Percentiles rank a stretch among this genome's conserved stretches.
Evolutionary conservation across 2,329 filamentous ascomycete species (phyloP).

Genomic region (Fusarium sp.): DNA sequence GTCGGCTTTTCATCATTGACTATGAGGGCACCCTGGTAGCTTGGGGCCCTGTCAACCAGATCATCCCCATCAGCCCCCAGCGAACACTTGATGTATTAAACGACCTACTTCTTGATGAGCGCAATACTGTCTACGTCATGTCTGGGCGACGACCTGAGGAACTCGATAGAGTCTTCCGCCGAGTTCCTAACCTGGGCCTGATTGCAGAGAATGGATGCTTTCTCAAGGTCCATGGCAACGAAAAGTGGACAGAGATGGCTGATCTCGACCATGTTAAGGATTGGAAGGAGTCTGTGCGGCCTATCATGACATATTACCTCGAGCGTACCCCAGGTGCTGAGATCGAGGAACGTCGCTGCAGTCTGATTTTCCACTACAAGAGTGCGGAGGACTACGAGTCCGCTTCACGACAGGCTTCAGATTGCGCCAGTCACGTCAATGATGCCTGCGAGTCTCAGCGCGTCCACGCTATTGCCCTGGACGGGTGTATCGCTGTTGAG

Average conservation of each 20-base stretch:
- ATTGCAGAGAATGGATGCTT: constrained; percentile 97
- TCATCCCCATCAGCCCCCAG: constrained; percentile 84
- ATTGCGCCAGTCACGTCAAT: constrained; percentile 95
- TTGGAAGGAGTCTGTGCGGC: constrained; percentile 86
- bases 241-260: constrained; percentile 80
- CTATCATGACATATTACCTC: constrained; percentile 87
- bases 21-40: constrained; percentile 93
- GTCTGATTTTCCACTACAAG: constrained; percentile 89
- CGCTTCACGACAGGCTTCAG: constrained; percentile 81
- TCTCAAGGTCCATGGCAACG: constrained; percentile 73
- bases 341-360: constrained; percentile 91
- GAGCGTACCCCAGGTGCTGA: constrained; percentile 88
- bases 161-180: constrained; percentile 83
- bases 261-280: constrained; percentile 72
- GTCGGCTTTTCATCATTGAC: constrained; percentile 87
- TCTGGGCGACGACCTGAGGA: constrained; percentile 87
- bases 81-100: constrained; percentile 84
- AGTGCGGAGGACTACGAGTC: constrained; percentile 78
- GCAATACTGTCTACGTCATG: constrained; percentile 93
- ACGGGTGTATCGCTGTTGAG: constrained; percentile 84
- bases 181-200: constrained; percentile 82
- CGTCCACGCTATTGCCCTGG: constrained; percentile 83
- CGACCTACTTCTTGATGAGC: constrained; percentile 79
- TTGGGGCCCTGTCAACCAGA: constrained; percentile 83
- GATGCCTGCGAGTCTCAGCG: constrained; percentile 85